These are phyloP conservation scores for Tulasnella sp. DNA, from an alignment of 768 basidiomycete genomes.

Conservation along the genomic window DNA sequence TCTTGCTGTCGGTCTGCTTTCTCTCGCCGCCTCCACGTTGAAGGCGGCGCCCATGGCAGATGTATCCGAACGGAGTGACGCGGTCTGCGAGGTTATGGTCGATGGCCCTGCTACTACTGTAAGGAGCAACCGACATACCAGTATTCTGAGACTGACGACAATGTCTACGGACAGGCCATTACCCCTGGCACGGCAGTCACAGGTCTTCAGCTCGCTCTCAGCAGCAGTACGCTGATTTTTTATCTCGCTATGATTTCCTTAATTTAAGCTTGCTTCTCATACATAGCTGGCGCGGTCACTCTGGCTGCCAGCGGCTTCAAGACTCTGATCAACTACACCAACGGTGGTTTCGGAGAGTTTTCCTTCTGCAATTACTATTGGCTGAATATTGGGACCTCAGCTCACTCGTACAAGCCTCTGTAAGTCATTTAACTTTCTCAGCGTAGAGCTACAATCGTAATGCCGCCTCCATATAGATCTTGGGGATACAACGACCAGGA, in stretches of 20 bases:
- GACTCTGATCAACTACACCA: not conserved
- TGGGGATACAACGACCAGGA: not conserved
- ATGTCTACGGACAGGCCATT: not conserved
- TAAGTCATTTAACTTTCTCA: not conserved
- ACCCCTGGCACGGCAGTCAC: not conserved
- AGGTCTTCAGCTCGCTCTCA: not conserved
- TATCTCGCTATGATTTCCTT: not conserved
- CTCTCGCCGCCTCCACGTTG: not conserved
- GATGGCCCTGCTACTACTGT: not conserved
- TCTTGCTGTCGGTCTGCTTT: not conserved
- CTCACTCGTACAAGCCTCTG: not conserved
- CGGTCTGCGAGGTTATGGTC: not conserved
- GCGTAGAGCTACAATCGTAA: not conserved
- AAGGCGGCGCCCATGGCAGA: not conserved
- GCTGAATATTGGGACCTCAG: not conserved
- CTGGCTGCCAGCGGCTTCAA: not conserved
- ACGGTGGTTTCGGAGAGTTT: not conserved
- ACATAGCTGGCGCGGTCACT: not conserved
- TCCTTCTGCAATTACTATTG: not conserved
- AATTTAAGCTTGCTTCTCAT: not conserved
- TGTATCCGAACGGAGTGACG: not conserved
- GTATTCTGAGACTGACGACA: not conserved
- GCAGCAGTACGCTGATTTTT: not conserved
- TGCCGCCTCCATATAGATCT: not conserved
- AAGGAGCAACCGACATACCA: not conserved